phyloP scores from a whole-genome alignment of 306 rosid genomes.

The Prunus dulcis region DNA sequence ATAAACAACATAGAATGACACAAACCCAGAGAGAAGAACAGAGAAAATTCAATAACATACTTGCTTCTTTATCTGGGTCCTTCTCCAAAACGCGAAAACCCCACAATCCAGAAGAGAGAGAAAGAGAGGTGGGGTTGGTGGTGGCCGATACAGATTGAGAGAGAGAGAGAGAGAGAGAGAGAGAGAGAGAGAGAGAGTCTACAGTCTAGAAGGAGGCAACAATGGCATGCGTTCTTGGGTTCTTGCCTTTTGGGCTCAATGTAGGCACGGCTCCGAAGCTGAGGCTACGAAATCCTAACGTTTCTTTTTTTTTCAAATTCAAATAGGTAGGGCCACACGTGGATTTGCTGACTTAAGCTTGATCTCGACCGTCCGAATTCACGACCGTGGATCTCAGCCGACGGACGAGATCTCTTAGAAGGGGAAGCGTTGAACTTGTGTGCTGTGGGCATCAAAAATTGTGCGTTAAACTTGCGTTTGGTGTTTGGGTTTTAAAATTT shows the following conservation, averaged over 20 bases:
- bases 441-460: too few relatives aligned
- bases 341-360: neutral
- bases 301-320: conserved; percentile 46
- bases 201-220: neutral
- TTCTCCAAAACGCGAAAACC: conserved; percentile 8
- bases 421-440: neutral
- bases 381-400: neutral
- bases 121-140: neutral
- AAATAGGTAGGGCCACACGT: conserved; percentile 37
- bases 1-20: neutral
- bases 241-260: neutral
- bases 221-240: neutral
- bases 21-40: conserved; percentile 5
- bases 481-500: neutral
- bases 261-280: conserved; percentile 16
- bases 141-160: neutral
- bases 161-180: neutral
- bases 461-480: neutral
- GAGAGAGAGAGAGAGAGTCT: neutral
- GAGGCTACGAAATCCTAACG: conserved; percentile 40
- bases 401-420: neutral
- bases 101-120: conserved; percentile 4
- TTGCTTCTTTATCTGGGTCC: conserved; percentile 14
- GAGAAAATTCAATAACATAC: conserved; percentile 15
- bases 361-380: conserved; percentile 1